phyloP scores from a whole-genome alignment of 176 grass and related monocot species.

The Luzula sylvatica region DNA sequence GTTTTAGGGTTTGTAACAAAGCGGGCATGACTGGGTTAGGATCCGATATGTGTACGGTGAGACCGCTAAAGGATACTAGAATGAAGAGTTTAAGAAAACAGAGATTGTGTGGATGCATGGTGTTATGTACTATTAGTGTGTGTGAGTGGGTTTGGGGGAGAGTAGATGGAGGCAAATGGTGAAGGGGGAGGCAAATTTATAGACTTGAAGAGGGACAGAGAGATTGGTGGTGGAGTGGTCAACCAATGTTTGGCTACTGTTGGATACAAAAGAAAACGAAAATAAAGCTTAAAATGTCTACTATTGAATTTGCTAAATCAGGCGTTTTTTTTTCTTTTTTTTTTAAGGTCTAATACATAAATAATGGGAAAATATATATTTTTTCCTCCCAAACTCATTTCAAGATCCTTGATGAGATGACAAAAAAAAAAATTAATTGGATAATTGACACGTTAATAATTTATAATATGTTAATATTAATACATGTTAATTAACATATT shows the following conservation, averaged over 20 bases:
- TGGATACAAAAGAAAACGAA: conserved; percentile 34
- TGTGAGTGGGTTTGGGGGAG: conserved; percentile 11
- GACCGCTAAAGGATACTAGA: conserved; percentile 43
- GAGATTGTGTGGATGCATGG: conserved; percentile 32
- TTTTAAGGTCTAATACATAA: neutral
- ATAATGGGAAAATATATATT: too few relatives aligned
- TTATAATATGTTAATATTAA: too few relatives aligned
- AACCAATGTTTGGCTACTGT: conserved; percentile 24
- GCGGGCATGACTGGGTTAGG: conserved; percentile 18
- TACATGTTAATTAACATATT: too few relatives aligned
- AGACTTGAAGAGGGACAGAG: conserved; percentile 12
- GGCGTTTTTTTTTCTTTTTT: conserved; percentile 11
- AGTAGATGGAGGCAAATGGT: conserved; percentile 17
- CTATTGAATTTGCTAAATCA: conserved; percentile 19
- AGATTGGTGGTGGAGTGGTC: conserved; percentile 38
- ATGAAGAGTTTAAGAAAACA: conserved; percentile 53
- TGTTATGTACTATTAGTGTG: conserved; percentile 1
- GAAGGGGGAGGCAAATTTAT: conserved; percentile 60
- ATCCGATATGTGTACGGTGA: conserved; percentile 79
- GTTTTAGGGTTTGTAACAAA: conserved; percentile 28
- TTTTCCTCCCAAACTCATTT: too few relatives aligned
- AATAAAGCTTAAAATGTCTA: too few relatives aligned
- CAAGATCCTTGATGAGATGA: too few relatives aligned
- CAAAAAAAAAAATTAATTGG: too few relatives aligned
- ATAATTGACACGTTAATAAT: too few relatives aligned